phyloP scores from a whole-genome alignment of 169 alveolate genomes.

The Cryptosporidium sp. region DNA sequence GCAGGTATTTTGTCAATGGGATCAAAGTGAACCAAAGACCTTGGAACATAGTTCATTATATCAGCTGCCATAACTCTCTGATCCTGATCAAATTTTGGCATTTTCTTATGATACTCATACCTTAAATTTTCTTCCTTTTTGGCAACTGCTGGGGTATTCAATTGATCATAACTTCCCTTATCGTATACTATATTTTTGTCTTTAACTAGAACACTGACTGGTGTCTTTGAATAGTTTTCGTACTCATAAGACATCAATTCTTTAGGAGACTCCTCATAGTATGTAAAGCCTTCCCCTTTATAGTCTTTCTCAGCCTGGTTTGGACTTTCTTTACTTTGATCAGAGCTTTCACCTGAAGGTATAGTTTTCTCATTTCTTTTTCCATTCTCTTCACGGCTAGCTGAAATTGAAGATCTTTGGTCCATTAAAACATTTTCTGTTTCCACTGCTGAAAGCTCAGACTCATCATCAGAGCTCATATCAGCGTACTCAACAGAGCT shows the following conservation, averaged over 20 bases:
- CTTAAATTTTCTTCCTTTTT: conserved; percentile 8
- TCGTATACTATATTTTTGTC: conserved; percentile 13
- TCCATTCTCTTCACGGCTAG: background rate
- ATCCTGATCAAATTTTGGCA: conserved; percentile 28
- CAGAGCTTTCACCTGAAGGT: background rate
- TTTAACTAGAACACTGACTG: conserved; percentile 17
- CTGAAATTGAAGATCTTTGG: background rate
- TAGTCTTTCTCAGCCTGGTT: background rate
- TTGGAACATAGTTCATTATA: conserved; percentile 35
- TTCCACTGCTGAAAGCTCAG: background rate
- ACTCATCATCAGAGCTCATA: conserved; percentile 8
- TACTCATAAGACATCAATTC: conserved; percentile 53
- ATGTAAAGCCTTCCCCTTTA: conserved; percentile 23
- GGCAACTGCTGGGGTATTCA: conserved; percentile 21
- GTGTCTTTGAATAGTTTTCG: conserved; percentile 20
- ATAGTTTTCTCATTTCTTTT: background rate
- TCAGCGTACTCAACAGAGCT: background rate
- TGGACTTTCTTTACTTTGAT: background rate
- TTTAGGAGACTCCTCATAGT: conserved; percentile 48
- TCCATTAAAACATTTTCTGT: background rate
- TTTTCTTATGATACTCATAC: conserved; percentile 55
- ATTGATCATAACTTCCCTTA: conserved; percentile 1
- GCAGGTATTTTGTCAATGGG: conserved; percentile 14
- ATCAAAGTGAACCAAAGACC: conserved; percentile 64
- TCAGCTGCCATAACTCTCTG: conserved; percentile 24